Conservation (phyloP, 176 grass and related monocot genomes). For the Raddia distichophylla region DNA sequence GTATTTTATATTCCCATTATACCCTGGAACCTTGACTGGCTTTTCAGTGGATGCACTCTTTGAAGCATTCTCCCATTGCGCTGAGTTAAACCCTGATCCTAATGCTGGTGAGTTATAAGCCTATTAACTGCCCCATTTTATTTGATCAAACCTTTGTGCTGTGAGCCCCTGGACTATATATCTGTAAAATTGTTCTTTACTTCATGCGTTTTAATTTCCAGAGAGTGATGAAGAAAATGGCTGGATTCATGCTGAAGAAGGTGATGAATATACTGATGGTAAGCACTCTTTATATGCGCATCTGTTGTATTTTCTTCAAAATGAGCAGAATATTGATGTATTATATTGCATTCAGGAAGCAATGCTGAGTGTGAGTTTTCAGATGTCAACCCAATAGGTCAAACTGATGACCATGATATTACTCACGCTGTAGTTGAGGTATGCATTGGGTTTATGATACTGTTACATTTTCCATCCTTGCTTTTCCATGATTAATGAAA, state of each 20-base stretch:
- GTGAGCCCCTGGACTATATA: not conserved
- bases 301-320: not conserved
- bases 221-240: slow-evolving; percentile 76
- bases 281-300: slow-evolving; percentile 4
- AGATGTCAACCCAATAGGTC: slow-evolving; percentile 64
- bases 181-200: not conserved
- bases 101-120: slow-evolving; percentile 50
- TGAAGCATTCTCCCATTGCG: slow-evolving; percentile 73
- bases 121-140: not conserved
- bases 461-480: slow-evolving; percentile 3
- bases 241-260: slow-evolving; percentile 57
- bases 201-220: slow-evolving; percentile 37
- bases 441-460: slow-evolving; percentile 10
- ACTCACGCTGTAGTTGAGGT: slow-evolving; percentile 59
- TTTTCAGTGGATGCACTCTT: slow-evolving; percentile 77
- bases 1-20: slow-evolving; percentile 18
- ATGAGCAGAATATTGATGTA: not conserved
- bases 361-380: slow-evolving; percentile 39
- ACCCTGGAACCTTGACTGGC: slow-evolving; percentile 41
- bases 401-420: slow-evolving; percentile 67
- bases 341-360: slow-evolving; percentile 46
- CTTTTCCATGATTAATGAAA: slow-evolving; percentile 26
- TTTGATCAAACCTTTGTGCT: not conserved
- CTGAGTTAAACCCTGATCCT: slow-evolving; percentile 87
- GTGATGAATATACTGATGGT: slow-evolving; percentile 55